Base-by-base conservation (phyloP, 371 early-diverging fungal species). In the Batkoa obscura region DNA sequence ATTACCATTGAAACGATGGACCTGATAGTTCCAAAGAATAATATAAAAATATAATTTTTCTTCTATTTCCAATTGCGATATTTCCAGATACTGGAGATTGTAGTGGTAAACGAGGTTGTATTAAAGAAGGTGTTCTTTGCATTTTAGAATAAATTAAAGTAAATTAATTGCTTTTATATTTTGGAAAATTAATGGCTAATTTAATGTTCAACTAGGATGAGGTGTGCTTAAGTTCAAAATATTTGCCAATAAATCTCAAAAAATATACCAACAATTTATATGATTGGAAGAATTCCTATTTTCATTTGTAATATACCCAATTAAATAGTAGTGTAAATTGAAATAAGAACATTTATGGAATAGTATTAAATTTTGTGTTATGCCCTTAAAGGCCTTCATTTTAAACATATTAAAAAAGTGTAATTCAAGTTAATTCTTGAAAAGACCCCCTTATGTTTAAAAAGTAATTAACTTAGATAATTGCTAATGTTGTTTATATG, bases 1-100 rank as follows among this genome's bases (percentile, higher is more conserved):
- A n/a, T 53, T 53, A 39, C 42, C 42, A 53, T 53, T 53, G 53
- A 17, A 37, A 53, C 5, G 53, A n/a, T 23, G 38, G 53, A 3
- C 42, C 42, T 10, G 41, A 50, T 36, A n/a, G 47, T 30, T 39
- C 15, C 32, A 43, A 43, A 10, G 15, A 30, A 23, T 23, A 17
- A 36, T n/a, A 15, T 33, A 9, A 38, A 54, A 42, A 33, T 8
- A 2, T 38, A 59, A 47, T n/a, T 35, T 17, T 34, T 43, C 1
- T 13, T 37, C 35, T 12, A 55, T 43, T 46, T 3, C 39, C 47
- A n/a, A n/a, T n/a, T n/a, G n/a, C n/a, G n/a, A n/a, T n/a, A n/a
- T n/a, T n/a, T n/a, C n/a, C n/a, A n/a, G n/a, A n/a, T n/a, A n/a
- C n/a, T n/a, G n/a, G n/a, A n/a, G n/a, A n/a, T n/a, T 12, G 17